Conservation (phyloP, 2,329 filamentous ascomycete genomes). For the Stemphylium lycopersici region DNA sequence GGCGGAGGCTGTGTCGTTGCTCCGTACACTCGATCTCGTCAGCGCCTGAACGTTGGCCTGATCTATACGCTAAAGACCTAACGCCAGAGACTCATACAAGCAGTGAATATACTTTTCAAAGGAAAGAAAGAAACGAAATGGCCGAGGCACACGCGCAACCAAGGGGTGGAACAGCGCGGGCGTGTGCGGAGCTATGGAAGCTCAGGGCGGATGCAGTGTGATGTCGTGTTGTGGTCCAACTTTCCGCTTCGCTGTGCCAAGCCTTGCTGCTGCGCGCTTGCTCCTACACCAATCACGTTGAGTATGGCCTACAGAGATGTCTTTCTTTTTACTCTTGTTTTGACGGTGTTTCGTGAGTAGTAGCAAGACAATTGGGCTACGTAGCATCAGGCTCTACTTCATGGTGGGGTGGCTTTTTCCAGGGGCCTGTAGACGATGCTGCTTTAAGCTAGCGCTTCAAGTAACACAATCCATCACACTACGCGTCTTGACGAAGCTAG, state of each 20-base stretch:
- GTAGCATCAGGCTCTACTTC: constrained; percentile 1
- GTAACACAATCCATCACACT: background rate
- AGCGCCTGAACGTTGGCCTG: constrained; percentile 17
- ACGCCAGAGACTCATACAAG: constrained; percentile 46
- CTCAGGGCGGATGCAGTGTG: constrained; percentile 21
- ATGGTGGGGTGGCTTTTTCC: constrained; percentile 9
- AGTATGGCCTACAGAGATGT: background rate
- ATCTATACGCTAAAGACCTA: constrained; percentile 35
- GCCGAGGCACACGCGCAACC: constrained; percentile 32
- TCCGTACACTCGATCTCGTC: constrained; percentile 15
- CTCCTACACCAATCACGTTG: constrained; percentile 11
- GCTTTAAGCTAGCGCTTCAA: constrained; percentile 9
- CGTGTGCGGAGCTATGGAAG: constrained; percentile 22
- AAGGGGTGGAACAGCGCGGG: constrained; percentile 28
- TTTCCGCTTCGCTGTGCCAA: constrained; percentile 21
- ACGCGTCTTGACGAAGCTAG: constrained; percentile 3
- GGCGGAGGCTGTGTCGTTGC: constrained; percentile 10
- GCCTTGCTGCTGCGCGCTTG: constrained; percentile 22
- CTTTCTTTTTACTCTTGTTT: background rate
- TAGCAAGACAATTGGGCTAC: background rate
- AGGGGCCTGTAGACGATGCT: constrained; percentile 8
- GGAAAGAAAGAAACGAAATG: constrained; percentile 49
- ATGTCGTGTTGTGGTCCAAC: constrained; percentile 20
- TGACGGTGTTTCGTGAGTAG: background rate
- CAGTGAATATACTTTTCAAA: constrained; percentile 44